Evolutionary conservation across 208 protist species (phyloP), one percentile per base, ranked within the genome.

Genomic region (Leishmania martiniquensis): DNA sequence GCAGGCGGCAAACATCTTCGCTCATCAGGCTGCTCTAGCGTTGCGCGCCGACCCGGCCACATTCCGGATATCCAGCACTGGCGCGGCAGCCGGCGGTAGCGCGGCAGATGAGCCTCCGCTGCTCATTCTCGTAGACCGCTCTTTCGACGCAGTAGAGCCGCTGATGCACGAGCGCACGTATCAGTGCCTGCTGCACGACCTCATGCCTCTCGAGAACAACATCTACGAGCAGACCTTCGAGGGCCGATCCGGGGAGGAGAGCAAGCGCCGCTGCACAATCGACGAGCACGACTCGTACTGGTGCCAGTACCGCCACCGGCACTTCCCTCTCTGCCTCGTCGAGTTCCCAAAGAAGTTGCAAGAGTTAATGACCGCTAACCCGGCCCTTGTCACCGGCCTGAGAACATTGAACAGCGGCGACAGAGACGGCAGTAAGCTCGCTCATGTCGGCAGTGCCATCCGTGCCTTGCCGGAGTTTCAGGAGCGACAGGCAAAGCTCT

Each of bases 141-240:
- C 87, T 44, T 89, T 95, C 73, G 95, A 98, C 71, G 78, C 85
- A 4, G 67, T 87, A 12, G 90, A 88, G 52, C 89, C 91, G 65
- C 84, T 98, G 49, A 51, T 98, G 70, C 95, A 98, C 80, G 87
- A 97, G 66, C 87, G 91, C 78, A 92, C 90, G 4, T 98, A 98
- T 71, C 92, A 97, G 83, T 93, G 87, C 52, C 82, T 98, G 57
- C 72, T 94, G 44, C 78, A 95, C 60, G 95, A 98, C 67, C 76
- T 96, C 17, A 88, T 93, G 78, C 89, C 89, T 6, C 81, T 94
- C 9, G 84, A 83, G 22, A 83, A 91, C 71, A 79, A 82, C 42
- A 76, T 94, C 25, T 94, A 93, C 75, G 75, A 89, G 68, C 92
- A 93, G 55, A 87, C 74, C 20, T 93, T 84, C 45, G 83, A 77